Base-by-base conservation (phyloP, 2,329 filamentous ascomycete species). In the Fusarium sp. region DNA sequence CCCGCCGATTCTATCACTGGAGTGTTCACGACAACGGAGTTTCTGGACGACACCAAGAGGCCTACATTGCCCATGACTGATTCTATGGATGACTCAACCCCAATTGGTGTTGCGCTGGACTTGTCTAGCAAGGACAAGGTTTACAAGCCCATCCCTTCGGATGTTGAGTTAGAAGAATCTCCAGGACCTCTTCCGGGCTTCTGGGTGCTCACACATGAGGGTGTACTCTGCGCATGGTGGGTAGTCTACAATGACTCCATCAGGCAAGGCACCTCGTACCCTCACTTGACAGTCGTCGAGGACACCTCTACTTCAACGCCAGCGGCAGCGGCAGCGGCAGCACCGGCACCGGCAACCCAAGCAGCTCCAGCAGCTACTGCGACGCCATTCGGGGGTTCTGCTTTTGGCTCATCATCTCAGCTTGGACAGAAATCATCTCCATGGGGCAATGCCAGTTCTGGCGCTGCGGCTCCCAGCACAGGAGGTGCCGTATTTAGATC, bases 201-300 rank as follows among this genome's bases (percentile, higher is more conserved):
- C 38, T 89, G 95, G 83, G 84, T 92, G 28, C 80, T 99, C 13
- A 98, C 96, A 58, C 89, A 97, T 65, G 92, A 97, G 71, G 95
- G 95, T 64, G 79, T 96, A 9, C 80, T 99, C 13, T 88, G 87
- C 41, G 85, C 88, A 11, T 99, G 94, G 93, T 97, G 94, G 92
- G 78, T 98, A 39, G 85, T 98, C 19, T 97, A 97, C 77, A 87
- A 90, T 32, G 92, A 96, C 38, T 93, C 94, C 2, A 88, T 99
- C 60, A 86, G 89, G 57, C 81, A 89, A 68, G 88, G 88, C 4
- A 87, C 86, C 7, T 85, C 86, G 1, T 98, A 93, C 74, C 85
- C 89, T 36, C 91, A 90, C 5, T 80, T 97, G 63, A 79, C 83
- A 36, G 79, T 77, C 40, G 79, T 79, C 29, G 79, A 81, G 55